These are phyloP conservation scores for Heterotrichella gracilis DNA, from an alignment of 352 stramenopile genomes.

Conservation along the genomic window DNA sequence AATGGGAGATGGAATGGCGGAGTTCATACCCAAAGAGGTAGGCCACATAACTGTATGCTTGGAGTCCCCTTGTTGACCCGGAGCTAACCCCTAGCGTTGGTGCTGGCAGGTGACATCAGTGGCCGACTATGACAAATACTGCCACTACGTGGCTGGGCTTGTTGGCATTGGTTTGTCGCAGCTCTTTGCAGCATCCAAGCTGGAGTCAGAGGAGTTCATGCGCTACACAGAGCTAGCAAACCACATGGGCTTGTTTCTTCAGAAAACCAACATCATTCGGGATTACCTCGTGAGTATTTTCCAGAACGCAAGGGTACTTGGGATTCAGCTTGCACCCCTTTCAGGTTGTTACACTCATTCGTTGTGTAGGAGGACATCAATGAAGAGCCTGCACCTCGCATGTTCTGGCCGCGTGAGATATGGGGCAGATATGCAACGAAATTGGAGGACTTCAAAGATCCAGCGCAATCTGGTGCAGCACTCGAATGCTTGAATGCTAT, in stretches of 20 bases:
- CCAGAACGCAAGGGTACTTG: too few species aligned
- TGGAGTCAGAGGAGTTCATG: slow-evolving; percentile 27
- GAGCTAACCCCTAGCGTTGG: too few species aligned
- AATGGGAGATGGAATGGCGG: slow-evolving; percentile 53
- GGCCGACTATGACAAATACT: slow-evolving; percentile 51
- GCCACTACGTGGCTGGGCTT: slow-evolving; percentile 51
- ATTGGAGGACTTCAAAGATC: too few species aligned
- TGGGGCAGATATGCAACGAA: slow-evolving; percentile 36
- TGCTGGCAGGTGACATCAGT: too few species aligned
- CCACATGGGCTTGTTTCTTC: slow-evolving; percentile 55
- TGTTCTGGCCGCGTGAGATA: slow-evolving; percentile 51
- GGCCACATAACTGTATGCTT: too few species aligned
- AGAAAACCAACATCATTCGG: slow-evolving; percentile 70
- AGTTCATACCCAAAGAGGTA: too few species aligned
- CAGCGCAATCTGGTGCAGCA: too few species aligned
- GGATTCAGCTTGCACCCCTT: too few species aligned
- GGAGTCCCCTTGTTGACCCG: too few species aligned
- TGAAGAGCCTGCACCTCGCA: too few species aligned
- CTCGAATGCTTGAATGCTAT: slow-evolving; percentile 55
- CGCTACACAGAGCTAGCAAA: slow-evolving; percentile 28
- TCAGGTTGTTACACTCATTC: too few species aligned
- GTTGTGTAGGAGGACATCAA: too few species aligned
- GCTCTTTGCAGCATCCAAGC: slow-evolving; percentile 29
- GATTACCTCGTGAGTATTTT: slow-evolving; percentile 68
- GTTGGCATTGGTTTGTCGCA: slow-evolving; percentile 49